Conservation (phyloP, 2,329 filamentous ascomycete species). For the Penicillium sp. region DNA sequence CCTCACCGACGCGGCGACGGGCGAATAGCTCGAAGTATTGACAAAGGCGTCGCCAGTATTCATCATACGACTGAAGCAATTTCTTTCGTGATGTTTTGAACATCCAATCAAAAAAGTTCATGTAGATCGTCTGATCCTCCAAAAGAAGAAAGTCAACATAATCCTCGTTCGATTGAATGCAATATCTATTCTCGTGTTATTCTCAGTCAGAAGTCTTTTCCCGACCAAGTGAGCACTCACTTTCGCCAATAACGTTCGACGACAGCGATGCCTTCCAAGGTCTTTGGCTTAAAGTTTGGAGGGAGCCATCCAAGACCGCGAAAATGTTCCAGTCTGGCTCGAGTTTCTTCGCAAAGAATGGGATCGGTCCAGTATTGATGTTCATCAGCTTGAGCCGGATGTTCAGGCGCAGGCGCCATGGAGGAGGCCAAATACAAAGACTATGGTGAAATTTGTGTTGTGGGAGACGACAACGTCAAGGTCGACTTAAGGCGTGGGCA, state of each 20-base stretch:
- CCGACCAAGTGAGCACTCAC: slow-evolving; percentile 4
- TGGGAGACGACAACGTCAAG: no score
- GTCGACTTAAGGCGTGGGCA: no score
- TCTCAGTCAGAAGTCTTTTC: neutral
- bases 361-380: slow-evolving; percentile 26
- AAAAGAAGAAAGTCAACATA: no score
- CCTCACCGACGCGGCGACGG: slow-evolving; percentile 17
- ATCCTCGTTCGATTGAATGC: slow-evolving; percentile 2
- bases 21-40: slow-evolving; percentile 26
- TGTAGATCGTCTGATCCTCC: slow-evolving; percentile 21
- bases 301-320: slow-evolving; percentile 25
- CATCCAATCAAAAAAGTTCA: slow-evolving; percentile 31
- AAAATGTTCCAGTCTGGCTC: slow-evolving; percentile 21
- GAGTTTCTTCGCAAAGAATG: slow-evolving; percentile 29
- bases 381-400: slow-evolving; percentile 15
- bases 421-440: slow-evolving; percentile 7
- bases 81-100: slow-evolving; percentile 26
- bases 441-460: no score
- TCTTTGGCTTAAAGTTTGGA: slow-evolving; percentile 27
- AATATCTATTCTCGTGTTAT: slow-evolving; percentile 24
- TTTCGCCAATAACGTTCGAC: slow-evolving; percentile 25
- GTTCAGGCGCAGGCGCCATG: slow-evolving; percentile 11
- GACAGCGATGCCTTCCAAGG: slow-evolving; percentile 22
- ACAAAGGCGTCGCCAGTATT: slow-evolving; percentile 27
- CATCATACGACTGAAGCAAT: slow-evolving; percentile 22